A percentile compares a stretch with the other conserved stretches of the same genome.
Conservation (phyloP, 768 basidiomycete species). For the Pisolithus albus region DNA sequence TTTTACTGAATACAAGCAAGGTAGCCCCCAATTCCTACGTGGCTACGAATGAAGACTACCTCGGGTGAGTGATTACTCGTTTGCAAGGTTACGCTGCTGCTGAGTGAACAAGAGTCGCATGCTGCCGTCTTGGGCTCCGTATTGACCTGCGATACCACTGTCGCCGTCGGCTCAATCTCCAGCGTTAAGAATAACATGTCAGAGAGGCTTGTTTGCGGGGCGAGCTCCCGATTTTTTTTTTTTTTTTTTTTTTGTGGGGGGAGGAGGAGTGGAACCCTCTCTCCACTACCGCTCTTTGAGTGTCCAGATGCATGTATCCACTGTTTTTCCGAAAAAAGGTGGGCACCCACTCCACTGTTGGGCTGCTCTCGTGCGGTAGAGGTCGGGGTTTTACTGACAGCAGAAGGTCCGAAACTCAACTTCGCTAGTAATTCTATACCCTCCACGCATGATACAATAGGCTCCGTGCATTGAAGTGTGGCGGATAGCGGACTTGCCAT, state of each 20-base stretch:
- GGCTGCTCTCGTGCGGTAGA: constrained; percentile 32
- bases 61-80: background rate
- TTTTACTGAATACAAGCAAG: constrained; percentile 26
- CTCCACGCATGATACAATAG: no score
- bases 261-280: no score
- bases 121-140: constrained; percentile 18
- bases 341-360: constrained; percentile 36
- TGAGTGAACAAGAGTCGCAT: constrained; percentile 23
- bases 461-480: no score
- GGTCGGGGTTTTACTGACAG: constrained; percentile 12
- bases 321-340: constrained; percentile 40
- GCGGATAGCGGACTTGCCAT: no score
- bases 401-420: background rate
- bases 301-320: constrained; percentile 45
- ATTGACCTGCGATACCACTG: no score
- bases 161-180: no score
- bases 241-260: no score
- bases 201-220: no score
- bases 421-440: no score
- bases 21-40: constrained; percentile 1
- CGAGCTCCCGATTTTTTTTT: no score
- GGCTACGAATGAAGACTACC: no score
- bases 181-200: no score
- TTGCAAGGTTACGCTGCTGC: background rate
- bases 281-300: constrained; percentile 27